Evolutionary conservation across 345 rosid species (phyloP).

Genomic region (Trapa bicornis): DNA sequence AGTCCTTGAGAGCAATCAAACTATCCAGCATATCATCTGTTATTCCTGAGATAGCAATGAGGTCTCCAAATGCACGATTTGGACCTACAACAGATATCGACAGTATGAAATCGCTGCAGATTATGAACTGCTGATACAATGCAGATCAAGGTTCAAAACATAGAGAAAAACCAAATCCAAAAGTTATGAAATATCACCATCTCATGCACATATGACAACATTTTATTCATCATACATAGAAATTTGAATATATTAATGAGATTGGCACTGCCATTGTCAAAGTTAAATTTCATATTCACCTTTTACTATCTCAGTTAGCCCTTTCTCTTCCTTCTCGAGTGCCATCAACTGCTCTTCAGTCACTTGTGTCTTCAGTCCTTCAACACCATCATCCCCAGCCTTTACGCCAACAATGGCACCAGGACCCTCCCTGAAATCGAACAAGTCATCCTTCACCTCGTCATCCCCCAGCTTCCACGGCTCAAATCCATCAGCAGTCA

Average conservation of each 20-base stretch:
- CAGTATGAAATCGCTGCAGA: conserved; percentile 4
- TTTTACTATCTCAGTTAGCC: conserved; percentile 43
- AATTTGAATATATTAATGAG: background rate
- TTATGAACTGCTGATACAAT: background rate
- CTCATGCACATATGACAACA: background rate
- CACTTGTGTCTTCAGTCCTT: conserved; percentile 14
- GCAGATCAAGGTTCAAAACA: background rate
- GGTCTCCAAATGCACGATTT: conserved; percentile 88
- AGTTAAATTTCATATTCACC: conserved; percentile 18
- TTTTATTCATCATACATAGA: background rate
- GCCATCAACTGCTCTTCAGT: conserved; percentile 26
- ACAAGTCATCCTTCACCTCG: conserved; percentile 23
- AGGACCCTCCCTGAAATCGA: conserved; percentile 25
- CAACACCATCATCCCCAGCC: conserved; percentile 9
- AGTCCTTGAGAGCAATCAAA: conserved; percentile 74
- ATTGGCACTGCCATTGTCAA: background rate
- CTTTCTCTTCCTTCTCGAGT: conserved; percentile 50
- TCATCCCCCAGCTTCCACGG: conserved; percentile 41
- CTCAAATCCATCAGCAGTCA: conserved; percentile 17
- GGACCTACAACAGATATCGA: conserved; percentile 39
- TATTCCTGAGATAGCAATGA: conserved; percentile 79
- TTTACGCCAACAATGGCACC: conserved; percentile 8
- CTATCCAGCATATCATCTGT: conserved; percentile 91
- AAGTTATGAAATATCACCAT: background rate
- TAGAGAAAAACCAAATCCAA: background rate